These are phyloP conservation scores for Thinopyrum elongatum DNA, from an alignment of 176 grass and related monocot genomes.

Conservation along the genomic window DNA sequence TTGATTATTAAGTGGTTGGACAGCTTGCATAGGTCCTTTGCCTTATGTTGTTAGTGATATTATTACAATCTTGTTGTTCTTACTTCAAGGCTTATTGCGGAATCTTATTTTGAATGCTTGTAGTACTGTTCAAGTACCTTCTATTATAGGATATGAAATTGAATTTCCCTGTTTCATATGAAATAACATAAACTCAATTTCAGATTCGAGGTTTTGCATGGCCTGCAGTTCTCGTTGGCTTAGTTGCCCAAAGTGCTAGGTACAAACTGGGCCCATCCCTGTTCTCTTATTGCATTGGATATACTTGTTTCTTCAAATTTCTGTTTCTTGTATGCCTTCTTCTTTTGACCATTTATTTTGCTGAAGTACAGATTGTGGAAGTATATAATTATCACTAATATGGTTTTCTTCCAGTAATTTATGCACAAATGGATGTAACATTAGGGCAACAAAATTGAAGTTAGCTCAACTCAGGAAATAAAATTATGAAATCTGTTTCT, in stretches of 20 bases:
- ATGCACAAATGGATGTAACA: background rate
- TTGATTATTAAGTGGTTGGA: background rate
- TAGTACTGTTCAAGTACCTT: background rate
- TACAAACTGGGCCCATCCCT: constrained; percentile 34
- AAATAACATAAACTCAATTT: constrained; percentile 41
- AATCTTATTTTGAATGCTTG: background rate
- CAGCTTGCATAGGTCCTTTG: background rate
- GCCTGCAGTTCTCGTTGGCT: constrained; percentile 95
- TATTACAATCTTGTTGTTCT: background rate
- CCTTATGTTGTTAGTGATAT: background rate
- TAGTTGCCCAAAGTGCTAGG: constrained; percentile 99
- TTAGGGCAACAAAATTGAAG: background rate
- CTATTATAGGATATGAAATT: constrained; percentile 18
- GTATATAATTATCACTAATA: background rate
- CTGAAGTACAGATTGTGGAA: background rate
- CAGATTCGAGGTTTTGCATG: constrained; percentile 96
- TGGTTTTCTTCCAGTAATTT: background rate
- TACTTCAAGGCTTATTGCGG: background rate
- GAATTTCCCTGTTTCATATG: background rate
- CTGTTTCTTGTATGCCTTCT: background rate
- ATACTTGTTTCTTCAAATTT: background rate
- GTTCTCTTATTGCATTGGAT: constrained; percentile 8
- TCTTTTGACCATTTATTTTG: constrained; percentile 14
- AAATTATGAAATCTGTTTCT: constrained; percentile 2
- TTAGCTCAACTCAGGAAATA: background rate